phyloP scores from a whole-genome alignment of 1,284 basidiomycete genomes.

The Rhodotorula sp. region DNA sequence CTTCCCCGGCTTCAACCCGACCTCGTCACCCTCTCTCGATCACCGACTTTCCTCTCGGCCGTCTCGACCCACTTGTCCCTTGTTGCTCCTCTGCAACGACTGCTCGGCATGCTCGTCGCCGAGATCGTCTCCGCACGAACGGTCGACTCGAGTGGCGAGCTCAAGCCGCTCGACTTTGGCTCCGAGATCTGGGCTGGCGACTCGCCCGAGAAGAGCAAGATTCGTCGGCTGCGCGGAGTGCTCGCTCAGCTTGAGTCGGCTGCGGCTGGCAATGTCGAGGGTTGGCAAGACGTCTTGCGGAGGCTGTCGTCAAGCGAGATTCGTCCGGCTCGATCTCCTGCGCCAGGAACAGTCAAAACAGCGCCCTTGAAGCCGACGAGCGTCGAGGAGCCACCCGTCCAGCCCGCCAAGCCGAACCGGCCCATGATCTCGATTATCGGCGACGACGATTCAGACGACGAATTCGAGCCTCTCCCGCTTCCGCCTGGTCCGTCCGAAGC shows the following conservation, averaged over 20 bases:
- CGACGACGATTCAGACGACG: conserved; percentile 31
- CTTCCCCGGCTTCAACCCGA: conserved; percentile 56
- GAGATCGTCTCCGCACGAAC: conserved; percentile 59
- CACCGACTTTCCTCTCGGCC: conserved; percentile 66
- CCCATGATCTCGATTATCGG: conserved; percentile 37
- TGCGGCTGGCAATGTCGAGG: conserved; percentile 26
- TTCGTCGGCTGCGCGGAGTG: conserved; percentile 54
- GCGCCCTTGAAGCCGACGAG: conserved; percentile 6
- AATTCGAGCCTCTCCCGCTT: conserved; percentile 33
- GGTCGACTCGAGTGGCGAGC: conserved; percentile 44
- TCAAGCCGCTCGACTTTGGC: conserved; percentile 71
- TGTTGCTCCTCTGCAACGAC: conserved; percentile 69
- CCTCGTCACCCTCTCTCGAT: conserved; percentile 51
- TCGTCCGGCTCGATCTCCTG: not conserved
- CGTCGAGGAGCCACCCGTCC: conserved; percentile 8
- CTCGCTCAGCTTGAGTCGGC: conserved; percentile 57
- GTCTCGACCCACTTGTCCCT: conserved; percentile 76
- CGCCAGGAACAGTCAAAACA: not conserved
- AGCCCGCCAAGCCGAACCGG: conserved; percentile 4
- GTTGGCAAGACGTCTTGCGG: conserved; percentile 11
- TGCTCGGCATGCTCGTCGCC: conserved; percentile 90
- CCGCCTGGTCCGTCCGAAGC: conserved; percentile 18
- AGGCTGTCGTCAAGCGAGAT: no score
- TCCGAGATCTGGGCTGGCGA: conserved; percentile 72
- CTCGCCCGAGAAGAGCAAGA: conserved; percentile 61